A percentile compares a stretch with the other conserved stretches of the same genome.
Evolutionary conservation across 257 asterid genomes (phyloP).

Genomic region (Salvia rosmarinus): DNA sequence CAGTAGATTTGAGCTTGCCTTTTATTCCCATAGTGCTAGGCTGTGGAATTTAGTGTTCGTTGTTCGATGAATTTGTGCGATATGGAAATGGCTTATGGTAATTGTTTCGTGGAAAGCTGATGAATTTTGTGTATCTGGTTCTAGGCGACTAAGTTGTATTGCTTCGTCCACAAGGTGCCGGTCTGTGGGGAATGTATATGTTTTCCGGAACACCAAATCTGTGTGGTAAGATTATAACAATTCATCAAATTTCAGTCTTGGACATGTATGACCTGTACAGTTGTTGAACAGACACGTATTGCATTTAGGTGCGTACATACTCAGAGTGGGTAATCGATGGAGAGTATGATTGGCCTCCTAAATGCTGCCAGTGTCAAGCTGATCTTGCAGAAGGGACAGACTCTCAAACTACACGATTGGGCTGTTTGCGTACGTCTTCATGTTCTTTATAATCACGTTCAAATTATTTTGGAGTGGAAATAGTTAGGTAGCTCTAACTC

Average conservation of each 20-base stretch:
- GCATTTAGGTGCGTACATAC: constrained; percentile 68
- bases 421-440: constrained; percentile 84
- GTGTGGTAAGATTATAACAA: constrained; percentile 70
- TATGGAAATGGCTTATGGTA: constrained; percentile 22
- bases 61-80: background rate
- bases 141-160: constrained; percentile 93
- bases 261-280: background rate
- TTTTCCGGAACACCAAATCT: constrained; percentile 88
- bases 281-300: background rate
- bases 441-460: constrained; percentile 13
- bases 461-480: background rate
- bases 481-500: background rate
- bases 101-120: constrained; percentile 29
- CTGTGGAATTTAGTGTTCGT: constrained; percentile 9
- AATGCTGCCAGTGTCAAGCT: constrained; percentile 80
- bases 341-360: constrained; percentile 98
- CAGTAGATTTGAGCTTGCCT: constrained; percentile 18
- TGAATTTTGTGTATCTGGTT: constrained; percentile 33
- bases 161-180: constrained; percentile 98
- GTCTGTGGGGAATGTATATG: constrained; percentile 97
- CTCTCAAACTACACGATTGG: constrained; percentile 80
- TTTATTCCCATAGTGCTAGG: background rate
- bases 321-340: constrained; percentile 99
- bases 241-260: background rate
- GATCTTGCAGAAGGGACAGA: constrained; percentile 72